phyloP scores from a whole-genome alignment of 2,329 filamentous ascomycete genomes.

The Phyllachora maydis region DNA sequence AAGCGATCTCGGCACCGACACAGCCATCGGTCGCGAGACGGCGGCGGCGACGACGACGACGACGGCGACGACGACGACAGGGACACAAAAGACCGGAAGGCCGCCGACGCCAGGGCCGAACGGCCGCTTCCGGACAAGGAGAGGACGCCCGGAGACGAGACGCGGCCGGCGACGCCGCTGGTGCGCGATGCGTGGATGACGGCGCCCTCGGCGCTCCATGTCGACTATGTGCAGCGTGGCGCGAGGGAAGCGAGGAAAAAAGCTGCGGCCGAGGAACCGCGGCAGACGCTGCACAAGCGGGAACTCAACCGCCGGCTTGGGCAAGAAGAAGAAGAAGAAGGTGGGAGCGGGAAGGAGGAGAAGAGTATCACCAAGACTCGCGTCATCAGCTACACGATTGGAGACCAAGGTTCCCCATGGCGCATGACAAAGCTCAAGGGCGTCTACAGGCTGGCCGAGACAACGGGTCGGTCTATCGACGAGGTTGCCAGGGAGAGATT shows the following conservation, averaged over 20 bases:
- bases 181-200: constrained; percentile 91
- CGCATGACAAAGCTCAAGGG: constrained; percentile 87
- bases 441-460: constrained; percentile 62
- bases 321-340: constrained; percentile 35
- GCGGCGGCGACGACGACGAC: too few relatives aligned
- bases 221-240: constrained; percentile 58
- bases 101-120: constrained; percentile 25
- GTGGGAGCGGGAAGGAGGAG: constrained; percentile 29
- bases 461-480: constrained; percentile 52
- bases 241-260: constrained; percentile 31
- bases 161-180: constrained; percentile 14
- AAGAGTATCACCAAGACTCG: constrained; percentile 31
- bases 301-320: constrained; percentile 58
- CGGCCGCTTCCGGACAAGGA: constrained; percentile 29
- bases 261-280: constrained; percentile 38
- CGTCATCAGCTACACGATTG: constrained; percentile 65
- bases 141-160: constrained; percentile 15
- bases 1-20: constrained; percentile 37
- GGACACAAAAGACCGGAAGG: constrained; percentile 17
- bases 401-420: constrained; percentile 81
- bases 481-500: constrained; percentile 70
- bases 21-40: constrained; percentile 18
- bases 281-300: constrained; percentile 53
- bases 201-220: constrained; percentile 56
- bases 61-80: constrained; percentile 11